A percentile compares a stretch with the other conserved stretches of the same genome.
phyloP scores from a whole-genome alignment of 768 basidiomycete species.

The Termitomyces sp. region DNA sequence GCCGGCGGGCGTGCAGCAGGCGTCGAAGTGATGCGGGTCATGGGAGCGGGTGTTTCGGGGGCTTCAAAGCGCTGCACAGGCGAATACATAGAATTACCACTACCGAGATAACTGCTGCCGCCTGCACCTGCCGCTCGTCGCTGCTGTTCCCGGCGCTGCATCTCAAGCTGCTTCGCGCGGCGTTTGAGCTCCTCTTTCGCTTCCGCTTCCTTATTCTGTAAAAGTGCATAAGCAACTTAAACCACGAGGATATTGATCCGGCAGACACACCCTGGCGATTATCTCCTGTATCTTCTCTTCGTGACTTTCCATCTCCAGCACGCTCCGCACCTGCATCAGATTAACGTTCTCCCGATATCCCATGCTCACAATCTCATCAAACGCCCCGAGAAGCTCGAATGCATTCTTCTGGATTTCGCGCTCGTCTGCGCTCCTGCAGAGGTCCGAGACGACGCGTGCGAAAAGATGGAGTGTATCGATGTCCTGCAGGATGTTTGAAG shows the following conservation, averaged over 20 bases:
- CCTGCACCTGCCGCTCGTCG: conserved; percentile 54
- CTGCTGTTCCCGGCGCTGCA: conserved; percentile 95
- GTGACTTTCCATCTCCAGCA: conserved; percentile 87
- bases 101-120: conserved; percentile 57
- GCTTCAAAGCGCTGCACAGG: conserved; percentile 69
- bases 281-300: conserved; percentile 98
- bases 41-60: conserved; percentile 40
- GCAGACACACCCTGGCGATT: conserved; percentile 72
- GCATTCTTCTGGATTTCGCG: conserved; percentile 85
- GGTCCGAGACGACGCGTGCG: conserved; percentile 87
- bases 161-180: conserved; percentile 94
- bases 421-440: conserved; percentile 83
- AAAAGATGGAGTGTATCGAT: conserved; percentile 95
- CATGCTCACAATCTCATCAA: conserved; percentile 92
- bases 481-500: conserved; percentile 98
- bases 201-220: conserved; percentile 95
- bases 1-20: conserved; percentile 59
- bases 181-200: conserved; percentile 99
- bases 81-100: conserved; percentile 65
- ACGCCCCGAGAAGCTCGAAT: conserved; percentile 91
- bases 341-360: conserved; percentile 81
- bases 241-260: not conserved
- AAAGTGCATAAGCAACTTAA: not conserved
- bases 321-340: conserved; percentile 71
- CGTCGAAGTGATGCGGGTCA: conserved; percentile 34